Evolutionary conservation across 2,329 filamentous ascomycete species (phyloP).

Genomic region (Aspergillus udagawae): DNA sequence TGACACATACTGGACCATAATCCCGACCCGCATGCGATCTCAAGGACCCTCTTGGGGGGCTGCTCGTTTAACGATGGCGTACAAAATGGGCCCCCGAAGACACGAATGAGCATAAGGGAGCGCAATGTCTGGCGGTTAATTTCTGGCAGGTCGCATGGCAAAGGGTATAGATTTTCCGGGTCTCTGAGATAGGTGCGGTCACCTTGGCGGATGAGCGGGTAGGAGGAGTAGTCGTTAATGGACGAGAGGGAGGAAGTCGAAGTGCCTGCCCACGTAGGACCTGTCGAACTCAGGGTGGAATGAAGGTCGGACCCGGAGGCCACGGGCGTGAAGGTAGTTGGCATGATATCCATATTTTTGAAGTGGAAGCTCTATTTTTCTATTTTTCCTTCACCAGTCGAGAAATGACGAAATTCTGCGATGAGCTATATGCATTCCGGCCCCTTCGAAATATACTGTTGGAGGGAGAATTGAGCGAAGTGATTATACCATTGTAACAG

Average conservation of each 20-base stretch:
- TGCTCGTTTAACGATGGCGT: slow-evolving; percentile 62
- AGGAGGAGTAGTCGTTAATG: slow-evolving; percentile 38
- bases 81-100: slow-evolving; percentile 77
- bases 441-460: slow-evolving; percentile 7
- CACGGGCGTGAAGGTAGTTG: slow-evolving; percentile 18
- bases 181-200: slow-evolving; percentile 81
- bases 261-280: slow-evolving; percentile 24
- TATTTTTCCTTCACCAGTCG: slow-evolving; percentile 17
- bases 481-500: not conserved
- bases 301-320: slow-evolving; percentile 32
- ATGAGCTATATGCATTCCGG: not conserved
- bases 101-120: slow-evolving; percentile 73
- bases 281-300: slow-evolving; percentile 31
- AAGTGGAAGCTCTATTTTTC: slow-evolving; percentile 11
- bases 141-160: slow-evolving; percentile 82
- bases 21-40: slow-evolving; percentile 81
- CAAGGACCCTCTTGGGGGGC: slow-evolving; percentile 73
- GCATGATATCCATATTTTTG: slow-evolving; percentile 28
- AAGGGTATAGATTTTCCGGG: slow-evolving; percentile 67
- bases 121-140: slow-evolving; percentile 82
- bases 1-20: slow-evolving; percentile 90
- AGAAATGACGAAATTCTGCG: slow-evolving; percentile 2
- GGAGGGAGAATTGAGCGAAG: slow-evolving; percentile 3
- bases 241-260: slow-evolving; percentile 35
- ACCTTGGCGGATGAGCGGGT: slow-evolving; percentile 67